A percentile compares a stretch with the other conserved stretches of the same genome.
phyloP scores from a whole-genome alignment of 306 rosid genomes.

The Rosa chinensis region DNA sequence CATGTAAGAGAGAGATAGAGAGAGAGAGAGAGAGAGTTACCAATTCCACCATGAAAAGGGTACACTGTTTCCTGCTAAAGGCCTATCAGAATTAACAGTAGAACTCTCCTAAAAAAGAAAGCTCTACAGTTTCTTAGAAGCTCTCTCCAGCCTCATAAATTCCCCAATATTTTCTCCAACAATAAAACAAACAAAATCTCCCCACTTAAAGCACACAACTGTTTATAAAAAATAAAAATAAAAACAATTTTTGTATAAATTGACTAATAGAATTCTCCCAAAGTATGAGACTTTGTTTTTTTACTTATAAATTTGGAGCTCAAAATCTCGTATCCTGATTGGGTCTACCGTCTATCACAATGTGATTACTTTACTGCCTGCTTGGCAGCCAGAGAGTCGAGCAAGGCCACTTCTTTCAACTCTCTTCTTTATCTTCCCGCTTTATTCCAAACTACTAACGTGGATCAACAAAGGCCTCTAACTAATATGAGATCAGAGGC shows the following conservation, averaged over 20 bases:
- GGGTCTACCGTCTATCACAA: slow-evolving; percentile 2
- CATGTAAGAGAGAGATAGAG: slow-evolving; percentile 22
- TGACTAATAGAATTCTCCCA: background rate
- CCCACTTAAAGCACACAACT: slow-evolving; percentile 30
- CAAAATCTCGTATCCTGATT: slow-evolving; percentile 8
- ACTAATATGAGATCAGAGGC: background rate
- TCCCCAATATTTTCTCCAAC: slow-evolving; percentile 23
- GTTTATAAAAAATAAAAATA: background rate
- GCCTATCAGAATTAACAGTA: slow-evolving; percentile 48
- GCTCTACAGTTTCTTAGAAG: slow-evolving; percentile 48
- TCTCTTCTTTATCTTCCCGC: slow-evolving; percentile 49
- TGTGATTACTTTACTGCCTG: slow-evolving; percentile 18
- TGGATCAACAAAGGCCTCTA: slow-evolving; percentile 71
- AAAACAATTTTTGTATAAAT: background rate
- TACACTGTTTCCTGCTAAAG: slow-evolving; percentile 44
- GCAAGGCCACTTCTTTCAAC: slow-evolving; percentile 27
- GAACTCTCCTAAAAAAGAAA: background rate
- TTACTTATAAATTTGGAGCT: background rate
- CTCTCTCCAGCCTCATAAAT: slow-evolving; percentile 65
- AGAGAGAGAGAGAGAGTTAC: slow-evolving; percentile 33
- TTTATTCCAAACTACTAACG: slow-evolving; percentile 54
- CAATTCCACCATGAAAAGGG: slow-evolving; percentile 43
- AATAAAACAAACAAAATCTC: slow-evolving; percentile 32
- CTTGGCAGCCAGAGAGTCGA: background rate
- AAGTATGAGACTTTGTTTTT: background rate